Evolutionary conservation across 1,139 yeast genomes (phyloP), one percentile per base, ranked within the genome.

Genomic region (Candida freyschussii): DNA sequence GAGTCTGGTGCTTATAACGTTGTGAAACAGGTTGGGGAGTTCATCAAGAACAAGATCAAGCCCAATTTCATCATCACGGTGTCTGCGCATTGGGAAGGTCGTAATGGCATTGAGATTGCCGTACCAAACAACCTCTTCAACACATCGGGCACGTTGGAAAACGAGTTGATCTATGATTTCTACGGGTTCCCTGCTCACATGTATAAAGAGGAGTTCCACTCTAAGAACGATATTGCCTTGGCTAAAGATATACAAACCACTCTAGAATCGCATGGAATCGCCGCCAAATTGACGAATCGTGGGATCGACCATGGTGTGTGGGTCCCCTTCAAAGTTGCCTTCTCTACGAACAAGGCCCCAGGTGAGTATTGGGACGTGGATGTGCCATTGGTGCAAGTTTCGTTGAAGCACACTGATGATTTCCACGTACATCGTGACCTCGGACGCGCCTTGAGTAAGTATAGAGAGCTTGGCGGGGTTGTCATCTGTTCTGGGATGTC

Each of bases 291-390:
- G 13, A 53, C 60, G 1, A 53, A 59, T 13, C 62, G 93, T 36
- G 93, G 93, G 5, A 55, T 83, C 14, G 94, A 83, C 52, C 94
- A 83, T 56, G 94, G 94, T 2, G 80, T 69, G 4, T 83, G 91
- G 87, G 86, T 79, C 2, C 89, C 93, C 0, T 67, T 78, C 37
- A 77, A 79, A 48, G 81, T 79, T 17, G 86, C 85, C 3, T 80
- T 82, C 47, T 69, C 76, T 15, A 63, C 67, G 24, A 46, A 44
- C 18, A 50, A 55, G 44, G 43, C 52, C 7, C 34, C 37, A 16
- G 63, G 63, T 22, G 44, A 51, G 12, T 49, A 48, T 21, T 56
- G 62, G 38, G 69, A 61, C 24, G 38, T 69, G 26, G 71, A 71
- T 31, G 59, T 72, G n/a, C 82, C 86, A 2, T 41, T 80, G 21